These are phyloP conservation scores for Nitzschia sp. DNA, from an alignment of 108 stramenopile species.

Conservation along the genomic window DNA sequence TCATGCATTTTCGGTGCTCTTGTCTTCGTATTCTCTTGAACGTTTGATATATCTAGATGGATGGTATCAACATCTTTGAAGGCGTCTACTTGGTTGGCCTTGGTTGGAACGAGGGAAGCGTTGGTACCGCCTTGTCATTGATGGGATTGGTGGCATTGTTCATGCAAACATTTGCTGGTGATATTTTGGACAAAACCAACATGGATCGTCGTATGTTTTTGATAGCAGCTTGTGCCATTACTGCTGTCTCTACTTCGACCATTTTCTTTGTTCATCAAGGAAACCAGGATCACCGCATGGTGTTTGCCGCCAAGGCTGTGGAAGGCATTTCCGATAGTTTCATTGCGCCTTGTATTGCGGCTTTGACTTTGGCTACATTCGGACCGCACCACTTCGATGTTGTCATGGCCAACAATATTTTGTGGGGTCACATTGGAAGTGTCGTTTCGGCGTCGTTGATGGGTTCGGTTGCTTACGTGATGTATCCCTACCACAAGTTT, in stretches of 20 bases:
- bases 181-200: conserved; percentile 72
- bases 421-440: conserved; percentile 82
- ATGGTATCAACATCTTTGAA: conserved; percentile 80
- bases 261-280: conserved; percentile 76
- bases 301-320: conserved; percentile 69
- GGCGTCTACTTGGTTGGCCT: conserved; percentile 81
- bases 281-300: conserved; percentile 68
- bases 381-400: conserved; percentile 82
- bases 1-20: background rate
- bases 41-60: conserved; percentile 20
- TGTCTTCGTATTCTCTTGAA: no score
- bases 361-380: conserved; percentile 74
- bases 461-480: conserved; percentile 56
- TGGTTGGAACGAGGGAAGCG: conserved; percentile 84
- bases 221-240: conserved; percentile 52
- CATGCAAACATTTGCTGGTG: conserved; percentile 81
- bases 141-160: conserved; percentile 83
- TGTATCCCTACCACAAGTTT: conserved; percentile 79
- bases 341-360: conserved; percentile 81
- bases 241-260: conserved; percentile 73
- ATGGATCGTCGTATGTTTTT: conserved; percentile 77
- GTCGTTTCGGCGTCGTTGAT: conserved; percentile 66
- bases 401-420: conserved; percentile 77
- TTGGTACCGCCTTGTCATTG: conserved; percentile 71
- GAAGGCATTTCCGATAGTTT: conserved; percentile 83